phyloP scores from a whole-genome alignment of 2,329 filamentous ascomycete genomes.

The Gnomoniopsis smithogilvyi region DNA sequence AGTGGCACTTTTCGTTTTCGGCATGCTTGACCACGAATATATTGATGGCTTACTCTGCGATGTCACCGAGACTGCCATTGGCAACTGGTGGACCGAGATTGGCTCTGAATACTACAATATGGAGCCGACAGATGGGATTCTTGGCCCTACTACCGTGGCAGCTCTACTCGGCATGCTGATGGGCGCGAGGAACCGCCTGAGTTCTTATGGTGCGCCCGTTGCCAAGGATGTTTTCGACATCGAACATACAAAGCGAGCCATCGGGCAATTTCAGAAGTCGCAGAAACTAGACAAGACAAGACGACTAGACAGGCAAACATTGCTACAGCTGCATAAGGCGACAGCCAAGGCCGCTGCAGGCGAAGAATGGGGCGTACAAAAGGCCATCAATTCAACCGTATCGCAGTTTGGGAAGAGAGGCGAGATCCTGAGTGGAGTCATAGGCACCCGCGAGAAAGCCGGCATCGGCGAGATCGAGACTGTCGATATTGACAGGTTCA shows the following conservation, averaged over 20 bases:
- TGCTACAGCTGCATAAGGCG: slow-evolving; percentile 75
- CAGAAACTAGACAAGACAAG: slow-evolving; percentile 77
- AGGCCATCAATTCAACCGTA: slow-evolving; percentile 92
- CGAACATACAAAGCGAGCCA: slow-evolving; percentile 75
- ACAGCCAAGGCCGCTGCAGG: slow-evolving; percentile 88
- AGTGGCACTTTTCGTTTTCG: slow-evolving; percentile 82
- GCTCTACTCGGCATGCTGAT: slow-evolving; percentile 84
- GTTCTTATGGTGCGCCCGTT: slow-evolving; percentile 79
- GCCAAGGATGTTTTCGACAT: slow-evolving; percentile 91
- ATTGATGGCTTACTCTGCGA: slow-evolving; percentile 92
- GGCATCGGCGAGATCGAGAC: slow-evolving; percentile 93
- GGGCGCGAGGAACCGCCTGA: slow-evolving; percentile 84
- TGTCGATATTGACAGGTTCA: slow-evolving; percentile 80
- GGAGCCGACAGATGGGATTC: slow-evolving; percentile 86
- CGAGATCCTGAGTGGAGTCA: slow-evolving; percentile 94
- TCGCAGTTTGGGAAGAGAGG: slow-evolving; percentile 91
- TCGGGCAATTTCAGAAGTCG: slow-evolving; percentile 85
- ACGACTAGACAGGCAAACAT: slow-evolving; percentile 76
- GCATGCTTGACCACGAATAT: slow-evolving; percentile 81
- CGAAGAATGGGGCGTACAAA: slow-evolving; percentile 88
- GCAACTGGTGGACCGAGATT: slow-evolving; percentile 95
- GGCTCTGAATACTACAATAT: slow-evolving; percentile 89
- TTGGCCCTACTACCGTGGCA: slow-evolving; percentile 88
- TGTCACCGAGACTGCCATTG: slow-evolving; percentile 83
- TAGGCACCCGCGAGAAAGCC: slow-evolving; percentile 79